A percentile compares a stretch with the other conserved stretches of the same genome.
These are phyloP conservation scores for Drosera spatulata DNA, from an alignment of 179 eudicot species.

Conservation along the genomic window DNA sequence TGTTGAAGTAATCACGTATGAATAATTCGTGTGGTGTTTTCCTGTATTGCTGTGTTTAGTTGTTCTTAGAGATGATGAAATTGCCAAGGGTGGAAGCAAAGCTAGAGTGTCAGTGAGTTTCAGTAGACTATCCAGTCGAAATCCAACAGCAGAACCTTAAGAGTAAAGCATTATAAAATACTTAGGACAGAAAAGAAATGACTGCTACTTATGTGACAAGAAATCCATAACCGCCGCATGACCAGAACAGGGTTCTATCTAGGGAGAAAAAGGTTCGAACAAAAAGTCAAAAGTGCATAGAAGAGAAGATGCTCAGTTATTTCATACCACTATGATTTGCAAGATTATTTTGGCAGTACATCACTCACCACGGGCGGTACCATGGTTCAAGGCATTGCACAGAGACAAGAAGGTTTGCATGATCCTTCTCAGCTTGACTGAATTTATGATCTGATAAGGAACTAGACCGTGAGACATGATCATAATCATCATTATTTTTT, in stretches of 20 bases:
- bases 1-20: neutral
- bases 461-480: neutral
- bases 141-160: conserved; percentile 86
- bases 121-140: conserved; percentile 87
- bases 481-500: neutral
- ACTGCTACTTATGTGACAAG: neutral
- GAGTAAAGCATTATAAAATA: neutral
- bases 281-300: too few relatives aligned
- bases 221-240: neutral
- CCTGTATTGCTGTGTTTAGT: conserved; percentile 26
- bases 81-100: conserved; percentile 83
- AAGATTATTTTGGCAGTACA: neutral
- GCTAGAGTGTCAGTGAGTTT: conserved; percentile 87
- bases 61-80: conserved; percentile 90
- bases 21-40: neutral
- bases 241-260: too few relatives aligned
- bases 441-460: conserved; percentile 53
- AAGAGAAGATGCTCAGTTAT: too few relatives aligned
- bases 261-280: too few relatives aligned
- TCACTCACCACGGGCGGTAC: conserved; percentile 78
- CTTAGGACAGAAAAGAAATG: neutral
- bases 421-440: conserved; percentile 62
- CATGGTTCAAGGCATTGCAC: conserved; percentile 92
- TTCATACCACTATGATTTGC: neutral
- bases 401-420: conserved; percentile 86